A percentile compares a stretch with the other conserved stretches of the same genome.
Conservation (phyloP, 768 basidiomycete species). For the Candolleomyces aberdarensis region DNA sequence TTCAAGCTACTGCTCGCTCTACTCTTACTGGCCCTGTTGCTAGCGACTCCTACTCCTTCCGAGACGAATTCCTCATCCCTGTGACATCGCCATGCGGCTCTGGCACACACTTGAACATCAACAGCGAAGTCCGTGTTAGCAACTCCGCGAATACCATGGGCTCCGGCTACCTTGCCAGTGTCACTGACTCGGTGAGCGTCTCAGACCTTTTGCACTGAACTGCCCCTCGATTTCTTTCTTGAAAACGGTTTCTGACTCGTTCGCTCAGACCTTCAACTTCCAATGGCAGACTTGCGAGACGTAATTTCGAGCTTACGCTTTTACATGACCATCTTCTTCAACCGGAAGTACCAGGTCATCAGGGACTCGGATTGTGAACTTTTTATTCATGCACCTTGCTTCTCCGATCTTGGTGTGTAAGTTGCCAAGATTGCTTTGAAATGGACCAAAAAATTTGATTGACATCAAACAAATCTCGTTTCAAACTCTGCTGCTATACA, state of each 20-base stretch:
- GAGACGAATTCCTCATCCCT: neutral
- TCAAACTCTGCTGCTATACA: too few species aligned
- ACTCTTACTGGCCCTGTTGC: neutral
- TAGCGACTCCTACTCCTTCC: neutral
- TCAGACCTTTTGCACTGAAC: too few species aligned
- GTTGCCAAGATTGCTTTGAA: too few species aligned
- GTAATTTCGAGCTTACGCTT: too few species aligned
- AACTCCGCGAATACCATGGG: neutral
- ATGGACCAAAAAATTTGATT: too few species aligned
- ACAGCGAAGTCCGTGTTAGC: constrained; percentile 3
- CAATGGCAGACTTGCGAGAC: neutral
- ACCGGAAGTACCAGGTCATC: too few species aligned
- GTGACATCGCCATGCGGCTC: neutral
- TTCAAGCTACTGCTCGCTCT: constrained; percentile 7
- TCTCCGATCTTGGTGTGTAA: too few species aligned
- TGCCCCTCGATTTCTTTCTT: too few species aligned
- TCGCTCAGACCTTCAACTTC: neutral
- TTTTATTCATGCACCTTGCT: too few species aligned
- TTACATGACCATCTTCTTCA: too few species aligned
- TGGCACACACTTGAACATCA: neutral
- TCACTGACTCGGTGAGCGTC: neutral
- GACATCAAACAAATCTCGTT: too few species aligned
- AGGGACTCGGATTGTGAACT: too few species aligned
- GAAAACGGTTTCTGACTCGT: neutral
- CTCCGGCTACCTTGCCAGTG: neutral